Base-by-base conservation (phyloP, 257 asterid genomes). In the Linaria vulgaris region DNA sequence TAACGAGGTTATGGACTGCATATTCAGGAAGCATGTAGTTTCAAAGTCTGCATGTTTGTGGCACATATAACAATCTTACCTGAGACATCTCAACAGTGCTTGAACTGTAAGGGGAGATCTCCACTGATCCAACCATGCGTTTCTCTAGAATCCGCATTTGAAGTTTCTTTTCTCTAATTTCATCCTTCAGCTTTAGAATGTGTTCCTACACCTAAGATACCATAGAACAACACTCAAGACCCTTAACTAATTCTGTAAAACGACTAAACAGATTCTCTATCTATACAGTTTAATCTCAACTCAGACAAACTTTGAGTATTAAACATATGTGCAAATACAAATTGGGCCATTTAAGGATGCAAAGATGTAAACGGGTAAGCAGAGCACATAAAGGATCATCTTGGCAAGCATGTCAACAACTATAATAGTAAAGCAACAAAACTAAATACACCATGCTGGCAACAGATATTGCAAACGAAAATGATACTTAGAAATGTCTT, bases 81-180 rank as follows among this genome's bases (percentile, higher is more conserved):
- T 88, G 91, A 66, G 88, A 78, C 73, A 81, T 74, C 72, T 79
- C 91, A 41, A 63, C 68, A 74, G 52, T 37, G 67, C 69, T 83
- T 52, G 91, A 78, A 53, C 79, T 77, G 46, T 75, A 78, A 5
- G 88, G 83, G 54, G 79, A 68, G 52, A 69, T 74, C 81, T 85
- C 88, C 65, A 78, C 88, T 34, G 96, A 88, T 65, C 95, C 88
- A 78, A 83, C 76, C 88, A 88, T 82, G 22, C 90, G 95, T 62
- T 85, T 91, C 79, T 88, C 95, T 47, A 88, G 72, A 63, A 72
- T 71, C 64, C 74, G 80, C 76, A 88, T 88, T 63, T 85, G 96
- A 34, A 41, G 72, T 68, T 79, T 85, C 79, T 88, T 88, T 68
- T 82, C 95, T 72, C 84, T 74, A 55, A 88, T 80, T 73, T 83